These are phyloP conservation scores for Hypoxylon sp. DNA, from an alignment of 2,329 filamentous ascomycete genomes.

Conservation along the genomic window DNA sequence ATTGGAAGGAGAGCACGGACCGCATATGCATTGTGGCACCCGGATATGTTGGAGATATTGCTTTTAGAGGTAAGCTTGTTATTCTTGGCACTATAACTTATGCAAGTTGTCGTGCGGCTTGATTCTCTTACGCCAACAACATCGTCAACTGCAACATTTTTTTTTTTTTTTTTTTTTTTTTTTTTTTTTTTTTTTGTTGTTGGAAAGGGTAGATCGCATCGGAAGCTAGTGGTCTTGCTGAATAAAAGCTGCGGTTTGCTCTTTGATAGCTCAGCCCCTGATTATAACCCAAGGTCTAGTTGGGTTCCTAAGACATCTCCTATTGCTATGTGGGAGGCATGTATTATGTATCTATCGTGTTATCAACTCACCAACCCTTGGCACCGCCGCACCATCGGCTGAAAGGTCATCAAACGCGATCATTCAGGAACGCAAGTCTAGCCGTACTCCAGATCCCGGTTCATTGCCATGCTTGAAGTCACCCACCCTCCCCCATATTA, in stretches of 20 bases:
- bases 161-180: no score
- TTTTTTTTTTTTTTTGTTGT: neutral
- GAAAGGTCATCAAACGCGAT: slow-evolving; percentile 35
- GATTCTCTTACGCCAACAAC: neutral
- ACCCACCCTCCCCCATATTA: neutral
- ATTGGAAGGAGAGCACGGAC: slow-evolving; percentile 35
- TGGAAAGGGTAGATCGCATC: neutral
- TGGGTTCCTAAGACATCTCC: neutral
- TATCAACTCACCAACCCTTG: slow-evolving; percentile 23
- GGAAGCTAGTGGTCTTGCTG: no score
- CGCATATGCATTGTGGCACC: slow-evolving; percentile 17
- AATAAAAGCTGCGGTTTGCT: neutral
- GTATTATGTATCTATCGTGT: slow-evolving; percentile 1
- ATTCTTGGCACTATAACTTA: slow-evolving; percentile 27
- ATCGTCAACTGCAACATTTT: neutral
- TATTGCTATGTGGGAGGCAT: slow-evolving; percentile 2
- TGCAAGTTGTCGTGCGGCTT: slow-evolving; percentile 21
- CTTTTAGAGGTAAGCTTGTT: slow-evolving; percentile 15
- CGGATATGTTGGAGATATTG: slow-evolving; percentile 11
- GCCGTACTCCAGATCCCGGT: slow-evolving; percentile 13
- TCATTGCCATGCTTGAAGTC: slow-evolving; percentile 11
- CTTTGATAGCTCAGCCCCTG: neutral
- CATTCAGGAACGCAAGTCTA: slow-evolving; percentile 22
- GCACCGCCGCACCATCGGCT: slow-evolving; percentile 39
- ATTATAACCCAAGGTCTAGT: slow-evolving; percentile 1